Percentiles rank a stretch among this genome's conserved stretches.
Conservation (phyloP, 768 basidiomycete genomes). For the Trametes coccinea region DNA sequence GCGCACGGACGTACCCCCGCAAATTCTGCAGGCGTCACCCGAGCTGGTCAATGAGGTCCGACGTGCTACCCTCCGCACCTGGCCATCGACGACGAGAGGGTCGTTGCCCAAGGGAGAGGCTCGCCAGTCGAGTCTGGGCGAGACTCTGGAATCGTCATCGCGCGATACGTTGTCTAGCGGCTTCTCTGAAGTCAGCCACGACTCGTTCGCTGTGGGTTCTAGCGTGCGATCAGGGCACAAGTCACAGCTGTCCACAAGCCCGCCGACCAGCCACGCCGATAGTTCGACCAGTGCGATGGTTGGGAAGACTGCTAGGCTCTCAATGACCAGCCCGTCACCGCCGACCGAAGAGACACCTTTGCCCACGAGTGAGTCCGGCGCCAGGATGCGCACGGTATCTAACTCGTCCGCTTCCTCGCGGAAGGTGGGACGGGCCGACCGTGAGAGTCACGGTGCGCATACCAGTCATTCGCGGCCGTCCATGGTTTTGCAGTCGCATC, state of each 20-base stretch:
- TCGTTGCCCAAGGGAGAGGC: neutral
- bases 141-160: neutral
- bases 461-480: neutral
- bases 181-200: conserved; percentile 17
- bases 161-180: conserved; percentile 1
- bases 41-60: conserved; percentile 27
- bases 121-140: neutral
- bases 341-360: neutral
- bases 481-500: conserved; percentile 2
- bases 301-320: conserved; percentile 17
- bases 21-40: conserved; percentile 22
- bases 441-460: neutral
- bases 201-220: conserved; percentile 8
- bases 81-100: neutral
- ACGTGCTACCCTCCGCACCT: conserved; percentile 17
- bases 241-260: conserved; percentile 17
- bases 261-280: conserved; percentile 21
- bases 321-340: conserved; percentile 16
- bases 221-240: conserved; percentile 1
- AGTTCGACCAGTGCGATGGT: conserved; percentile 24
- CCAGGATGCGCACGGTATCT: conserved; percentile 1
- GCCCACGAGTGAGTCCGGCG: neutral
- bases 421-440: neutral
- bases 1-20: neutral
- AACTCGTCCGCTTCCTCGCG: conserved; percentile 3